Percentiles rank a stretch among this genome's conserved stretches.
phyloP scores from a whole-genome alignment of 768 basidiomycete species.

The Leccinum broughii region DNA sequence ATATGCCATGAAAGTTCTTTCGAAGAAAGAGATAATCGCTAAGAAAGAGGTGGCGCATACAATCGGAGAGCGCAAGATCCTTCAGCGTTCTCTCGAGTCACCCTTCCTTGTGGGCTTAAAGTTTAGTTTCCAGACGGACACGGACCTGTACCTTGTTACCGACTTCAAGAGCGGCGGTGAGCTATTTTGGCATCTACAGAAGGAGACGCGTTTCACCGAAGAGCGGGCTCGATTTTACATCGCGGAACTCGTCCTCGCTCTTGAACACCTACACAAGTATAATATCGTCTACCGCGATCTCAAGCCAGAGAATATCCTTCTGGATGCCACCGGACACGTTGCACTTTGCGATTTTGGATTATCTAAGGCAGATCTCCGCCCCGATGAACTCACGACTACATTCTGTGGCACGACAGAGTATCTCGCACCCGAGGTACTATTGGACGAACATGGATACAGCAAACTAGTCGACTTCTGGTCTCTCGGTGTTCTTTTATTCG shows the following conservation, averaged over 20 bases:
- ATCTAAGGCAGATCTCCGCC: conserved; percentile 91
- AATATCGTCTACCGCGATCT: conserved; percentile 95
- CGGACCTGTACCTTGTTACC: conserved; percentile 93
- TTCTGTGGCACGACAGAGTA: conserved; percentile 99
- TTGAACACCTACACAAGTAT: conserved; percentile 97
- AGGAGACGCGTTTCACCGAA: conserved; percentile 91
- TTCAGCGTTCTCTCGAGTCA: conserved; percentile 88
- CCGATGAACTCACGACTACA: conserved; percentile 96
- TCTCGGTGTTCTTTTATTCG: conserved; percentile 92
- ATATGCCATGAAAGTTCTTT: conserved; percentile 99
- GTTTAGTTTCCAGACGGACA: conserved; percentile 96
- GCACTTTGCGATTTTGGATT: conserved; percentile 98
- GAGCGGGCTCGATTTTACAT: conserved; percentile 96
- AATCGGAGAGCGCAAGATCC: conserved; percentile 98
- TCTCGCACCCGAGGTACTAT: conserved; percentile 96
- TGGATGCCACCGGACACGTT: conserved; percentile 98
- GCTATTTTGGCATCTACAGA: conserved; percentile 97
- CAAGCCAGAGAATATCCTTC: conserved; percentile 97
- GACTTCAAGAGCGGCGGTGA: conserved; percentile 99
- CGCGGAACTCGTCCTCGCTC: conserved; percentile 90
- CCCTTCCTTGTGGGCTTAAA: conserved; percentile 99
- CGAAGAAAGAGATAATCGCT: conserved; percentile 97
- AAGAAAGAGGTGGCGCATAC: conserved; percentile 99
- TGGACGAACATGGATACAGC: conserved; percentile 97
- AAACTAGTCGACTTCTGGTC: conserved; percentile 99